Evolutionary conservation across 306 rosid genomes (phyloP).

Genomic region (Trifolium fragiferum): DNA sequence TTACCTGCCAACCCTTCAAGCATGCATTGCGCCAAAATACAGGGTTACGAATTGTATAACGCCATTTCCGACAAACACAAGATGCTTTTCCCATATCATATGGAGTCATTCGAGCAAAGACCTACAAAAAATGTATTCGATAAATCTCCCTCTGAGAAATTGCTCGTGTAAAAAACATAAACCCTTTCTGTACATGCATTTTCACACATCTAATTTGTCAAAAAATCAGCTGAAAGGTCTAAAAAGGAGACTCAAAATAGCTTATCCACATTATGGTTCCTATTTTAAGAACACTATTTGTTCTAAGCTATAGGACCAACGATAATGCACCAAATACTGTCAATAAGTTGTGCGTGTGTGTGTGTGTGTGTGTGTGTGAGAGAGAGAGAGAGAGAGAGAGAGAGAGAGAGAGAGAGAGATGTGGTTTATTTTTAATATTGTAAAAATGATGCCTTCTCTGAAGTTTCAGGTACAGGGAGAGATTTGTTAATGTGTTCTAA

Average conservation of each 20-base stretch:
- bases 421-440: not conserved
- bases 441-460: not conserved
- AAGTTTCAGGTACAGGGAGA: conserved; percentile 11
- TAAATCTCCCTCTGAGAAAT: conserved; percentile 11
- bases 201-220: conserved; percentile 38
- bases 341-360: not conserved
- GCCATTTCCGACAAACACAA: conserved; percentile 96
- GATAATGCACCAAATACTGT: not conserved
- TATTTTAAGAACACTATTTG: conserved; percentile 19
- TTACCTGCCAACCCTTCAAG: conserved; percentile 99
- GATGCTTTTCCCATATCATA: conserved; percentile 86
- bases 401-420: not conserved
- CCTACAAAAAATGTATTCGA: conserved; percentile 48
- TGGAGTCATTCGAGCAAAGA: conserved; percentile 83
- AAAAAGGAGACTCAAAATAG: not conserved
- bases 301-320: not conserved
- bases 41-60: conserved; percentile 89
- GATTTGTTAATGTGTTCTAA: not conserved
- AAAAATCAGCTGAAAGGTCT: conserved; percentile 28
- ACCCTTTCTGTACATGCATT: conserved; percentile 14
- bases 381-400: not conserved
- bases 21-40: conserved; percentile 92
- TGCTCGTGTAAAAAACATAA: conserved; percentile 7
- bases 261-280: conserved; percentile 14
- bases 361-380: too few relatives aligned